phyloP scores from a whole-genome alignment of 331 rosid genomes.

The Rosa hybrid region DNA sequence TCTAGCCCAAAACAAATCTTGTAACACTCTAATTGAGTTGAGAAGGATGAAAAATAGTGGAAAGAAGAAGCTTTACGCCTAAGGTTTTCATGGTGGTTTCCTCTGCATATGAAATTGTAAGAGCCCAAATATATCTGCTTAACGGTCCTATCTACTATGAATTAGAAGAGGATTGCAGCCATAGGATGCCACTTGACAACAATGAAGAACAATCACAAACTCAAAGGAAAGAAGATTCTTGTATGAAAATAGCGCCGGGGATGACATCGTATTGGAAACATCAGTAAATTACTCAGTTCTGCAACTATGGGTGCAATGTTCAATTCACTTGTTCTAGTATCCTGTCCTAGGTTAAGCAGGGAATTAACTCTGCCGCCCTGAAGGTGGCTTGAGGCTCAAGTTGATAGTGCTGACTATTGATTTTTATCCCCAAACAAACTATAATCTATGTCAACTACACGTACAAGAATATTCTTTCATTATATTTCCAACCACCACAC shows the following conservation, averaged over 20 bases:
- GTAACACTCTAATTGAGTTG: no score
- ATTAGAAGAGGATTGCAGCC: neutral
- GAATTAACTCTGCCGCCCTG: neutral
- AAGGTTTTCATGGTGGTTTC: neutral
- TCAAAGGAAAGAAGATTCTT: neutral
- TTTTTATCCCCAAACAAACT: neutral
- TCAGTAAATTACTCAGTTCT: neutral
- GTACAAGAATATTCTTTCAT: neutral
- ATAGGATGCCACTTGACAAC: neutral
- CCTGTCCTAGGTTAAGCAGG: neutral
- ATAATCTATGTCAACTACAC: neutral
- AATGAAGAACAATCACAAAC: neutral
- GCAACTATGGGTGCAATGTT: neutral
- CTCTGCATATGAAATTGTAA: neutral
- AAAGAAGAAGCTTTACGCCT: neutral
- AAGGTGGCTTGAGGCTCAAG: neutral
- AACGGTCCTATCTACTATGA: neutral
- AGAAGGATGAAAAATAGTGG: neutral
- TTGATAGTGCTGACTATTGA: neutral
- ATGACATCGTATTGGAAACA: neutral
- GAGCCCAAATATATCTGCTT: neutral
- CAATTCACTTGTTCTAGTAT: neutral
- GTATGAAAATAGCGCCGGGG: neutral
- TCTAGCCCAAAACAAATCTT: constrained; percentile 42
- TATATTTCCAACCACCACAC: neutral